phyloP scores from a whole-genome alignment of 495 filamentous ascomycete genomes.

The Lasiosphaeria ovina region DNA sequence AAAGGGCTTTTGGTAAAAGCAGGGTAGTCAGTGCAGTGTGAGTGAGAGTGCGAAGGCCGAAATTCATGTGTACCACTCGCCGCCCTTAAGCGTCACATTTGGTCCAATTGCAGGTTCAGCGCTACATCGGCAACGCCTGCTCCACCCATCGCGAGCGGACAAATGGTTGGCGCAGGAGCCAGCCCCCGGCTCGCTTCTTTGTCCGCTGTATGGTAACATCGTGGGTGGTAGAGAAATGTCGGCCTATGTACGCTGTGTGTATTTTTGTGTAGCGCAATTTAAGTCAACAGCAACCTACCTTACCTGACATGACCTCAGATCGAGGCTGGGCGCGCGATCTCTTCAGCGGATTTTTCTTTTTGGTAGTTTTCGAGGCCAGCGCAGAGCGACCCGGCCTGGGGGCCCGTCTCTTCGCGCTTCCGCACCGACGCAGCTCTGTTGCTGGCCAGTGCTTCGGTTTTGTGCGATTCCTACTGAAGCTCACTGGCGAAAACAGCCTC shows the following conservation, averaged over 20 bases:
- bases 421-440: constrained; percentile 8
- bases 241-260: background rate
- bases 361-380: background rate
- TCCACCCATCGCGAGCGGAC: constrained; percentile 3
- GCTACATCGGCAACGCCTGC: constrained; percentile 12
- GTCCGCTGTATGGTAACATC: constrained; percentile 13
- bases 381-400: constrained; percentile 1
- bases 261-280: constrained; percentile 3
- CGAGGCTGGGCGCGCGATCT: constrained; percentile 6
- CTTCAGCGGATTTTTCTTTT: constrained; percentile 4
- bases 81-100: constrained; percentile 13
- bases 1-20: background rate
- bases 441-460: constrained; percentile 20
- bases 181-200: background rate
- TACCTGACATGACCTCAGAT: background rate
- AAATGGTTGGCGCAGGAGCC: background rate
- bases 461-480: constrained; percentile 6
- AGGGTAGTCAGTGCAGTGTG: background rate
- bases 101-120: constrained; percentile 12
- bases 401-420: constrained; percentile 13
- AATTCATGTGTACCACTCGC: constrained; percentile 12
- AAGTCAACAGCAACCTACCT: too few species aligned
- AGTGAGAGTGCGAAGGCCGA: background rate
- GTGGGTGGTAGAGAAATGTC: background rate
- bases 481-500: constrained; percentile 2